Percentiles rank a stretch among this genome's conserved stretches.
Evolutionary conservation across 176 grass and related monocot genomes (phyloP).

Genomic region (Puccinellia tenuiflora): DNA sequence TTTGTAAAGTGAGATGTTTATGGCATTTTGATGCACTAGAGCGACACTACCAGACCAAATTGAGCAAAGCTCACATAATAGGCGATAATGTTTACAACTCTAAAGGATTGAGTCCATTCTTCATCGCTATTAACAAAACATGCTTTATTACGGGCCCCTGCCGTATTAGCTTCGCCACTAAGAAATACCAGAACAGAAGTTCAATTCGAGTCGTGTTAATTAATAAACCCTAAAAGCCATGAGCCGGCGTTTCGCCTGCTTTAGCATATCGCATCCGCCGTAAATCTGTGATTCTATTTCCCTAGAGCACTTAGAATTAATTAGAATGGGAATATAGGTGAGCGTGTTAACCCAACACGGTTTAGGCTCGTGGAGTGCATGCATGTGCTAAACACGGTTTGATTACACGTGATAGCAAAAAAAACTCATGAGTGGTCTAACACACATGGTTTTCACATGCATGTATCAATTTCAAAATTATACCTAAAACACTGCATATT

Average conservation of each 20-base stretch:
- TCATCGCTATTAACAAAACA: not conserved
- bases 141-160: not conserved
- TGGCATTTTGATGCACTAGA: not conserved
- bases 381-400: not conserved
- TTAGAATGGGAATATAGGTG: not conserved
- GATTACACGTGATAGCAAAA: conserved; percentile 2
- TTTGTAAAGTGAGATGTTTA: not conserved
- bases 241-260: not conserved
- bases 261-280: not conserved
- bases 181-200: conserved; percentile 13
- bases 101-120: not conserved
- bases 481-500: not conserved
- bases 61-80: not conserved
- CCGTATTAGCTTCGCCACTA: conserved; percentile 37
- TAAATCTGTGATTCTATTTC: not conserved
- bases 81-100: not conserved
- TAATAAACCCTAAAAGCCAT: conserved; percentile 18
- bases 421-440: not conserved
- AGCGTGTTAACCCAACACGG: not conserved
- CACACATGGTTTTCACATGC: conserved; percentile 11
- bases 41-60: not conserved
- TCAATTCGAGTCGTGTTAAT: not conserved
- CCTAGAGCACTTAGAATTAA: not conserved
- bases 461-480: not conserved
- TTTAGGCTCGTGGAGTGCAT: conserved; percentile 23